These are phyloP conservation scores for Penicillium silybi DNA, from an alignment of 495 filamentous ascomycete species.

Conservation along the genomic window DNA sequence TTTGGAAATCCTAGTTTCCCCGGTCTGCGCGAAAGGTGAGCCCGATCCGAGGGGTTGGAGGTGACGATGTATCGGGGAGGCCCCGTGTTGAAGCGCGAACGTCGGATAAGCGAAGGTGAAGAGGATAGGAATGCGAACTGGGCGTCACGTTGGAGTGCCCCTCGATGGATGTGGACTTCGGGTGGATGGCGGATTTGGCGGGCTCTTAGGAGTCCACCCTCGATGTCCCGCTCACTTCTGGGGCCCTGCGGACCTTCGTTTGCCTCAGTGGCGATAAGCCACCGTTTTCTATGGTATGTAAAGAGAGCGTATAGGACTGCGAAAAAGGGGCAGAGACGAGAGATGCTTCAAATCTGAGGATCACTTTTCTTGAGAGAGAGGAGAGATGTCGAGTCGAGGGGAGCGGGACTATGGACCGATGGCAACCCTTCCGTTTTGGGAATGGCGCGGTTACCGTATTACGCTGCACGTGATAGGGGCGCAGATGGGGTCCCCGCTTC, in stretches of 20 bases:
- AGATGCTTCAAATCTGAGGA: background rate
- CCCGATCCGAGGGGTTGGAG: slow-evolving; percentile 41
- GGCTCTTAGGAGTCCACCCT: slow-evolving; percentile 38
- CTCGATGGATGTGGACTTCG: slow-evolving; percentile 39
- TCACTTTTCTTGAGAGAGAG: background rate
- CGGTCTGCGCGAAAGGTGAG: slow-evolving; percentile 36
- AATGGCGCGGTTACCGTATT: slow-evolving; percentile 23
- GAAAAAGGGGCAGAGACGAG: background rate
- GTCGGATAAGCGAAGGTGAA: slow-evolving; percentile 35
- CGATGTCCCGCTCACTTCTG: slow-evolving; percentile 43
- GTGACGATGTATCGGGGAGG: slow-evolving; percentile 32
- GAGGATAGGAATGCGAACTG: slow-evolving; percentile 34
- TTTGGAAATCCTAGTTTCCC: slow-evolving; percentile 29
- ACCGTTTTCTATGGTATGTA: slow-evolving; percentile 1
- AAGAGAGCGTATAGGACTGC: background rate
- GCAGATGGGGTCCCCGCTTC: background rate
- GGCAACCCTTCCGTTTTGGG: slow-evolving; percentile 22
- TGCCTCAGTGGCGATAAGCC: slow-evolving; percentile 11
- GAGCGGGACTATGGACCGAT: slow-evolving; percentile 11
- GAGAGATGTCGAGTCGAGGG: slow-evolving; percentile 4
- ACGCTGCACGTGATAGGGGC: slow-evolving; percentile 18
- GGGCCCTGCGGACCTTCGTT: slow-evolving; percentile 27
- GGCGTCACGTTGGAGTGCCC: slow-evolving; percentile 36
- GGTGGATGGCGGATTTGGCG: slow-evolving; percentile 35
- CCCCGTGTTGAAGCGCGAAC: slow-evolving; percentile 42